Evolutionary conservation across 495 filamentous ascomycete genomes (phyloP), one percentile per base, ranked within the genome.

Genomic region (Endocarpon pusillum): DNA sequence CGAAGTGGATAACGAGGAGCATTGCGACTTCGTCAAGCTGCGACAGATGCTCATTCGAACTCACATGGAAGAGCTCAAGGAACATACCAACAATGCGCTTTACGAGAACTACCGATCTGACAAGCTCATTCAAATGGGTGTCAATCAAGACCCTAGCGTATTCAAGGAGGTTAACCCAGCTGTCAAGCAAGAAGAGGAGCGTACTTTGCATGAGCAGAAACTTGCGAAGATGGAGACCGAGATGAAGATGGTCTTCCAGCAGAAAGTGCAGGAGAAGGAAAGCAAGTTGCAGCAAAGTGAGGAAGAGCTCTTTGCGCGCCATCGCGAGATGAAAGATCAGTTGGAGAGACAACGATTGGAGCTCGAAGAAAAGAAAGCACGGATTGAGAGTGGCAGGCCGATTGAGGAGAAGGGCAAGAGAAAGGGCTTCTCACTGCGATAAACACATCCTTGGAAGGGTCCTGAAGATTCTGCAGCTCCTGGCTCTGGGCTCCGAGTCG

Each of bases 171-270:
- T 97, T 68, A 97, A 96, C 69, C 89, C 89, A 20, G 89, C 91
- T 32, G 91, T 96, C 57, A 97, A 97, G 78, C 91, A 96, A 59
- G 89, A 97, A 56, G 89, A 97, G 66, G 89, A 97, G 69, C 84
- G 89, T 48, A 71, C 74, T 35, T 69, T 97, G 34, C 89, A 97
- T 71, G 89, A 97, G 61, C 91, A 96, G 70, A 97, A 97, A 67
- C 79, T 97, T 42, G 78, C 83, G 46, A 97, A 97, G 82, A 97
- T 97, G 89, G 89, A 97, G 58, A 71, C 81, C 49, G 89, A 97
- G 58, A 97, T 97, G 89, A 96, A 96, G 82, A 94, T 96, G 89
- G 89, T 97, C 49, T 97, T 97, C 84, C 89, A 97, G 57, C 91
- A 96, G 57, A 97, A 97, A 79, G 89, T 97, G 15, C 73, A 81